Base-by-base conservation (phyloP, 1,139 yeast species). In the Yamadazyma trypodendri region DNA sequence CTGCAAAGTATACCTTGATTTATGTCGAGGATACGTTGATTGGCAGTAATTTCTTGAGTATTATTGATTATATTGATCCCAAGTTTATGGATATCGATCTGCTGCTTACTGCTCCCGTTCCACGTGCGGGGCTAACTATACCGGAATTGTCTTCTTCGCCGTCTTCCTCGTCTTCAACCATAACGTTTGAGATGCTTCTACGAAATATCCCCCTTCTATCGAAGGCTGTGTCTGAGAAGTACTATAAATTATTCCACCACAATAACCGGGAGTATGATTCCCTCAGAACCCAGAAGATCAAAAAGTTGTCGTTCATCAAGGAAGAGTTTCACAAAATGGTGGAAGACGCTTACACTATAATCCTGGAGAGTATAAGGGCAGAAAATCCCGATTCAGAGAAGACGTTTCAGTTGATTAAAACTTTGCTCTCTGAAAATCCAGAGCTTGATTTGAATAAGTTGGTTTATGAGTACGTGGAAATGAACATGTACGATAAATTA, bases 401-500 rank as follows among this genome's bases (percentile, higher is more conserved):
- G 34, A 57, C 66, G 0, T 63, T 58, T 40, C 56, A 60, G 38
- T 35, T 68, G 13, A 55, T 71, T 2, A 60, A 58, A 33, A 58
- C 58, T 28, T 56, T 69, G 9, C 46, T 66, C 5, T 46, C 48
- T 16, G 38, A 54, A n/a, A 63, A 67, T 34, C 77, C 82, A 0
- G 64, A 64, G 0, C 55, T 80, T 3, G 82, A 84, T 45, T 61
- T 77, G 48, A 77, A 68, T 51, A 68, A 65, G 42, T 65, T 79
- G 39, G 69, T 87, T 1, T 84, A 81, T 49, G 81, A 79, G 40
- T 85, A 85, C 48, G 80, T 86, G 10, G 96, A 88, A 47, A 52
- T 74, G 41, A 81, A 80, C 44, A 55, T 86, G 16, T 83, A 80
- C 52, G 85, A 79, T 48, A 75, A 73, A 41, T 52, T 83, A 4